phyloP scores from a whole-genome alignment of 768 basidiomycete genomes.

The Butyriboletus loyo region DNA sequence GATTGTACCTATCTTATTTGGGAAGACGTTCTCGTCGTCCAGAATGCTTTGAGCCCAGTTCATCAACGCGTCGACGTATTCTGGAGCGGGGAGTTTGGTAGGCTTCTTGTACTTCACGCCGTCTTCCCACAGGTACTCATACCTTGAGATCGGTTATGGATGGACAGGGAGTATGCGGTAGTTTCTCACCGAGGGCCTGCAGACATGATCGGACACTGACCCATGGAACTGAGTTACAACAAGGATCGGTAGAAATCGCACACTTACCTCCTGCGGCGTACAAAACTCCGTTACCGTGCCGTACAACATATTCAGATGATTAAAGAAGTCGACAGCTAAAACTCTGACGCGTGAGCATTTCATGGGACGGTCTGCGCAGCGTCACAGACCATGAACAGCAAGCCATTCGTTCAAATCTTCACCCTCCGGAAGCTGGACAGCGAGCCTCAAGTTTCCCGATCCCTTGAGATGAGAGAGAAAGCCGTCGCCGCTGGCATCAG shows the following conservation, averaged over 20 bases:
- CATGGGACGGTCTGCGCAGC: not conserved
- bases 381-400: slow-evolving; percentile 87
- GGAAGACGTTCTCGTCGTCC: slow-evolving; percentile 91
- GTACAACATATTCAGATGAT: slow-evolving; percentile 98
- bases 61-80: slow-evolving; percentile 98
- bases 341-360: not conserved
- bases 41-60: slow-evolving; percentile 94
- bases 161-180: not conserved
- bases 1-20: slow-evolving; percentile 82
- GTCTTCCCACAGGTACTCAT: slow-evolving; percentile 95
- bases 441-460: slow-evolving; percentile 89
- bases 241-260: not conserved
- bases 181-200: slow-evolving; percentile 79
- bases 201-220: slow-evolving; percentile 92
- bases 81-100: slow-evolving; percentile 91
- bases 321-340: slow-evolving; percentile 98
- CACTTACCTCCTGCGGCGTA: slow-evolving; percentile 80
- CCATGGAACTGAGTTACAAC: slow-evolving; percentile 8
- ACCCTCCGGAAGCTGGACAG: slow-evolving; percentile 93
- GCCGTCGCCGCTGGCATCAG: slow-evolving; percentile 10
- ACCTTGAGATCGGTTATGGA: slow-evolving; percentile 45
- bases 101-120: slow-evolving; percentile 83
- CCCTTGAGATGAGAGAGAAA: slow-evolving; percentile 49
- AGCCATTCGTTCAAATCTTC: slow-evolving; percentile 99
- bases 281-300: slow-evolving; percentile 99